A percentile compares a stretch with the other conserved stretches of the same genome.
Evolutionary conservation across 1,284 basidiomycete genomes (phyloP).

Genomic region (Neolentinus lepideus): DNA sequence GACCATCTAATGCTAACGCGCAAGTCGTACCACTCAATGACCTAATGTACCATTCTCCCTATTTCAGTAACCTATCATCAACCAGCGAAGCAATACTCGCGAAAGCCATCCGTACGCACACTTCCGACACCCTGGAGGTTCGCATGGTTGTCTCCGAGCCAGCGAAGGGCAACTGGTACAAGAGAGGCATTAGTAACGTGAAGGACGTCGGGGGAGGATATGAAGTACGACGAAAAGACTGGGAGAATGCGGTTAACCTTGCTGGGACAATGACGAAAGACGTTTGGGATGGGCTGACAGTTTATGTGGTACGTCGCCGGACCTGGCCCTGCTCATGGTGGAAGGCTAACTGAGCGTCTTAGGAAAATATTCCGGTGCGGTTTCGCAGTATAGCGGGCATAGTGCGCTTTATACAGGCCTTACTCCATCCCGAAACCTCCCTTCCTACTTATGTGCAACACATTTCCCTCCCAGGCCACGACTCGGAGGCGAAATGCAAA

Average conservation of each 20-base stretch:
- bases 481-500: slow-evolving; percentile 49
- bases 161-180: neutral
- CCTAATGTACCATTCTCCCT: neutral
- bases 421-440: slow-evolving; percentile 23
- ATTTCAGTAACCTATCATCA: neutral
- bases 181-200: neutral
- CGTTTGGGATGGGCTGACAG: neutral
- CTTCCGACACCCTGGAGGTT: neutral
- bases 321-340: neutral
- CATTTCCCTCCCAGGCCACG: slow-evolving; percentile 45
- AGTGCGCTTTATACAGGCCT: slow-evolving; percentile 30
- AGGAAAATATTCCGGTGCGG: slow-evolving; percentile 66
- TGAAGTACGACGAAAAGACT: neutral
- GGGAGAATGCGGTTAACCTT: neutral
- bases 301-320: slow-evolving; percentile 47
- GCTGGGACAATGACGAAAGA: neutral
- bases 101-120: neutral
- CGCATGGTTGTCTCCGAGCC: neutral
- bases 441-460: slow-evolving; percentile 32
- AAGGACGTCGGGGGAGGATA: neutral
- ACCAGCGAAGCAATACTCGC: neutral
- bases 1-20: neutral
- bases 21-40: neutral
- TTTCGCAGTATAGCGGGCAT: slow-evolving; percentile 42
- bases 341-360: neutral